Percentiles rank a stretch among this genome's conserved stretches.
These are phyloP conservation scores for Thoreauomyces humboldtii DNA, from an alignment of 192 early-diverging fungal species.

Conservation along the genomic window DNA sequence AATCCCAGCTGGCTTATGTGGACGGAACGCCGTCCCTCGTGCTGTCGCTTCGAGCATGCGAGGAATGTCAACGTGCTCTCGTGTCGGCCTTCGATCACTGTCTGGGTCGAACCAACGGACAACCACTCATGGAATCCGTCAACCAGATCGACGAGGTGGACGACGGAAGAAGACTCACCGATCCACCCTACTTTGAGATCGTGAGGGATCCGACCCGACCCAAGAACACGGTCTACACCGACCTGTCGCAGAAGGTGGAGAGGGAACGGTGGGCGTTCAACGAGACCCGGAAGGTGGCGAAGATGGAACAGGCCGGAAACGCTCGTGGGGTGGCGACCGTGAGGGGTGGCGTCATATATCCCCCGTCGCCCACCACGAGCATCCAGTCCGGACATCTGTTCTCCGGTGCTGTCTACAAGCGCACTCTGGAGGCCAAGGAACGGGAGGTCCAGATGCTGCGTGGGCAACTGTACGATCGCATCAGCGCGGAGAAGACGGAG, in stretches of 20 bases:
- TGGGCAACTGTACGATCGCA: conserved; percentile 41
- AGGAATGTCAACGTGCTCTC: conserved; percentile 43
- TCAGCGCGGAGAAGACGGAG: conserved; percentile 25
- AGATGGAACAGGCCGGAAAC: conserved; percentile 20
- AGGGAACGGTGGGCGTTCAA: conserved; percentile 40
- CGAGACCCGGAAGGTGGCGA: conserved; percentile 12
- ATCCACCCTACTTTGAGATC: conserved; percentile 48
- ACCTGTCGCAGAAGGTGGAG: conserved; percentile 36
- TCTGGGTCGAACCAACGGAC: conserved; percentile 17
- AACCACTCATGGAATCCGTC: conserved; percentile 33
- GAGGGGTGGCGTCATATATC: neutral
- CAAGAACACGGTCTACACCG: conserved; percentile 34
- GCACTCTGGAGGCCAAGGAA: conserved; percentile 49
- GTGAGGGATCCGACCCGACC: conserved; percentile 46
- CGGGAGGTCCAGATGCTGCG: conserved; percentile 47
- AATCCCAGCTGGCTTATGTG: no score
- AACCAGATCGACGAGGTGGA: conserved; percentile 48
- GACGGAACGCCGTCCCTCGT: no score
- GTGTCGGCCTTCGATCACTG: conserved; percentile 53
- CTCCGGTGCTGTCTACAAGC: conserved; percentile 48
- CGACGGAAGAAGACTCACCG: conserved; percentile 31
- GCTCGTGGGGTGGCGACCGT: neutral
- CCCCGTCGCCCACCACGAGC: conserved; percentile 4
- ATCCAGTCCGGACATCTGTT: conserved; percentile 31
- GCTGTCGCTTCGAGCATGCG: conserved; percentile 46